phyloP scores from a whole-genome alignment of 768 basidiomycete species.

The Lentinula edodes region DNA sequence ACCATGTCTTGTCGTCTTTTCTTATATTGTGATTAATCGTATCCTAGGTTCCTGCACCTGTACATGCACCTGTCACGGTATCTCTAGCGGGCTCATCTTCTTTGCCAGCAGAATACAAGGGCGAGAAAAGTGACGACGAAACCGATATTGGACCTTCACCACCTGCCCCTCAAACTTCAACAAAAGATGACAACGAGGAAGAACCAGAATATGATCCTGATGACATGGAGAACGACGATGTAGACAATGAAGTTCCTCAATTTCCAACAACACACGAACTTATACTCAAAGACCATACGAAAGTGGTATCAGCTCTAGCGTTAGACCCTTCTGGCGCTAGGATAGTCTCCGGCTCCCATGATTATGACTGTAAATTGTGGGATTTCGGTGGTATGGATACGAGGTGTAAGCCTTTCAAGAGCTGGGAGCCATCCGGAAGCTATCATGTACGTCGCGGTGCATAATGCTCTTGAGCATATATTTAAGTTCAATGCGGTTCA shows the following conservation, averaged over 20 bases:
- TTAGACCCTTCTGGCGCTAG: constrained; percentile 94
- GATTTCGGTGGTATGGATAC: constrained; percentile 98
- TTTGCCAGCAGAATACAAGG: constrained; percentile 7
- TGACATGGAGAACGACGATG: constrained; percentile 42
- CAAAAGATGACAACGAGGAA: constrained; percentile 18
- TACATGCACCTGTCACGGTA: not conserved
- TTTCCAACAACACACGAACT: constrained; percentile 93
- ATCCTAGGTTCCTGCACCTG: not conserved
- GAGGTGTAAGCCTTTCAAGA: constrained; percentile 90
- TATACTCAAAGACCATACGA: constrained; percentile 88
- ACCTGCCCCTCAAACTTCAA: constrained; percentile 8
- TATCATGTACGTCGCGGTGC: constrained; percentile 61
- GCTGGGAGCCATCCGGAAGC: constrained; percentile 90
- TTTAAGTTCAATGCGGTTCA: constrained; percentile 23
- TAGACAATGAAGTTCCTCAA: constrained; percentile 45
- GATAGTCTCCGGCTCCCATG: constrained; percentile 86
- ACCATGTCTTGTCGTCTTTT: not conserved
- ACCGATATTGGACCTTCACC: constrained; percentile 7
- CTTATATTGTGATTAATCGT: not conserved
- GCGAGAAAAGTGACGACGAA: constrained; percentile 1
- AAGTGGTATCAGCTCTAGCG: constrained; percentile 89
- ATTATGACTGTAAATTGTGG: constrained; percentile 98
- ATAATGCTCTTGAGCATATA: not conserved
- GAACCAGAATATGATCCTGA: constrained; percentile 56
- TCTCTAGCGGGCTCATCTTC: constrained; percentile 18